A percentile compares a stretch with the other conserved stretches of the same genome.
These are phyloP conservation scores for Vanilla planifolia DNA, from an alignment of 106 monocot species.

Conservation along the genomic window DNA sequence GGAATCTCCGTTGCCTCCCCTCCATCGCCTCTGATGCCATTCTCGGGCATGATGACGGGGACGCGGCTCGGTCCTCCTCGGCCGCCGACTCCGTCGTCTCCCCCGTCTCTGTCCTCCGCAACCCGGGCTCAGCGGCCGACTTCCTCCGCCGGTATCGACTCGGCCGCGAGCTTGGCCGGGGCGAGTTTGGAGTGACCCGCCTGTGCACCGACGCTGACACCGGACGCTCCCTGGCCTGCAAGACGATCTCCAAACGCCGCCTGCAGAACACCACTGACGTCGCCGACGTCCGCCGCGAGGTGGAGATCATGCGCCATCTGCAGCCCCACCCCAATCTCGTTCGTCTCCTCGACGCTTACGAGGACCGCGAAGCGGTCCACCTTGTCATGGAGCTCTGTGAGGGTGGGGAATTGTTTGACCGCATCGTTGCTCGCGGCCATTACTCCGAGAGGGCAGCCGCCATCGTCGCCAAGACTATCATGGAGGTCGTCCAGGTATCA, in stretches of 20 bases:
- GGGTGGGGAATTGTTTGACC: slow-evolving; percentile 57
- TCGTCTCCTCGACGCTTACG: slow-evolving; percentile 21
- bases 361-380: slow-evolving; percentile 42
- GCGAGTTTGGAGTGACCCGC: slow-evolving; percentile 30
- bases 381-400: slow-evolving; percentile 65
- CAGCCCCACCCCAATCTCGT: slow-evolving; percentile 25
- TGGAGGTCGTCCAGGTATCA: slow-evolving; percentile 34
- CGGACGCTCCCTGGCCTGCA: slow-evolving; percentile 21
- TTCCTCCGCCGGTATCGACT: slow-evolving; percentile 18
- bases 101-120: slow-evolving; percentile 6
- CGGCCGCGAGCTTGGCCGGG: slow-evolving; percentile 27
- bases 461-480: slow-evolving; percentile 19
- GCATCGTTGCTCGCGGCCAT: slow-evolving; percentile 41
- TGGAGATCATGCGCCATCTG: slow-evolving; percentile 30
- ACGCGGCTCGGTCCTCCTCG: not conserved
- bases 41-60: slow-evolving; percentile 3
- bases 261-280: slow-evolving; percentile 12
- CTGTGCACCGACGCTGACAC: slow-evolving; percentile 16
- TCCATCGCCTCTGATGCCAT: slow-evolving; percentile 2
- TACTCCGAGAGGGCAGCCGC: slow-evolving; percentile 48
- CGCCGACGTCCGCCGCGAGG: slow-evolving; percentile 22
- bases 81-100: not conserved
- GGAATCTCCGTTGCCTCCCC: not conserved
- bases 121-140: slow-evolving; percentile 7
- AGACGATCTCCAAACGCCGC: slow-evolving; percentile 28